Evolutionary conservation across 495 filamentous ascomycete species (phyloP).

Genomic region (Xylaria acuta): DNA sequence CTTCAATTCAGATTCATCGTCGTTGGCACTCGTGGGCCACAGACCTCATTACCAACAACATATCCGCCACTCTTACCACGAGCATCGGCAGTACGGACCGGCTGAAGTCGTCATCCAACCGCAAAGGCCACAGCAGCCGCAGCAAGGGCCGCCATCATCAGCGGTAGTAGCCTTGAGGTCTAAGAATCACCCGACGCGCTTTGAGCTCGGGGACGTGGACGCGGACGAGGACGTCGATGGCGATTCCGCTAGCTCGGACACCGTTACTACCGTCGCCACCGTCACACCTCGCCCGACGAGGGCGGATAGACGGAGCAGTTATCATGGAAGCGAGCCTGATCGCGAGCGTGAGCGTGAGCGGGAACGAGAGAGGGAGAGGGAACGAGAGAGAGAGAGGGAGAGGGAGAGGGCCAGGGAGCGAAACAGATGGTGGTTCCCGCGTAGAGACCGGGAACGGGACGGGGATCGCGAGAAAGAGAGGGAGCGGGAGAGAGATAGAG

Average conservation of each 20-base stretch:
- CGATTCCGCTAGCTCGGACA: slow-evolving; percentile 21
- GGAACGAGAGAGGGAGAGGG: slow-evolving; percentile 11
- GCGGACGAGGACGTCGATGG: slow-evolving; percentile 6
- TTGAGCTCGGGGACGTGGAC: slow-evolving; percentile 12
- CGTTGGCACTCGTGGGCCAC: slow-evolving; percentile 5
- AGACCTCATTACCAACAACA: background rate
- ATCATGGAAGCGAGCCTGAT: slow-evolving; percentile 9
- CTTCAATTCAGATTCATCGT: background rate
- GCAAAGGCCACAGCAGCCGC: slow-evolving; percentile 2
- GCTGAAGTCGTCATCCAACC: slow-evolving; percentile 20
- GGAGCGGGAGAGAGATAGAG: slow-evolving; percentile 18
- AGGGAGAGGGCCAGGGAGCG: slow-evolving; percentile 15
- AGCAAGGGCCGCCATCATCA: background rate
- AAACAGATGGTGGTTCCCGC: slow-evolving; percentile 2
- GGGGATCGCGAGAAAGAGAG: background rate
- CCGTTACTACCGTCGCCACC: slow-evolving; percentile 17
- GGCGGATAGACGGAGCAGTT: slow-evolving; percentile 20
- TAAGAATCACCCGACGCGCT: background rate
- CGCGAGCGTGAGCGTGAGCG: slow-evolving; percentile 15
- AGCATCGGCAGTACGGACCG: slow-evolving; percentile 25
- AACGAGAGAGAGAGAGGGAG: slow-evolving; percentile 18
- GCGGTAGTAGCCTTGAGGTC: background rate
- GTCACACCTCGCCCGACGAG: slow-evolving; percentile 8
- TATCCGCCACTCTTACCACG: slow-evolving; percentile 14
- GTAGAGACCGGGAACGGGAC: background rate